A percentile compares a stretch with the other conserved stretches of the same genome.
These are phyloP conservation scores for Zygoascus flipseniorum DNA, from an alignment of 805 yeast species.

Conservation along the genomic window DNA sequence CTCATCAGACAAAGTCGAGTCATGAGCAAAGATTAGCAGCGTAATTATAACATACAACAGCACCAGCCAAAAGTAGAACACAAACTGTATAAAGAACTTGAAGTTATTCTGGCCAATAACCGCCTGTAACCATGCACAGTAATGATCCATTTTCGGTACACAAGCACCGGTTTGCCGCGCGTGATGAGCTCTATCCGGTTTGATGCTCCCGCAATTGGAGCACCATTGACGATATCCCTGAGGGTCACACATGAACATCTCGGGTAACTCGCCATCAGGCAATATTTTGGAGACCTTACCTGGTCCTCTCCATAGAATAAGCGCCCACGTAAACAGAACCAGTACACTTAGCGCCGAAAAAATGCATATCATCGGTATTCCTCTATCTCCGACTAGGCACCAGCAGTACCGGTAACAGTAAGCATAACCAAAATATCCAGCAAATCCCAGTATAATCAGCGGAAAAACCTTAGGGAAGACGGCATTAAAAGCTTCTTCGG, in stretches of 20 bases:
- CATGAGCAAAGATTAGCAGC: slow-evolving; percentile 27
- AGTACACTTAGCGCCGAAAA: slow-evolving; percentile 21
- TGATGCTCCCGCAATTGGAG: slow-evolving; percentile 53
- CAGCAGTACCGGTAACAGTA: slow-evolving; percentile 39
- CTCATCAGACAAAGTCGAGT: slow-evolving; percentile 29
- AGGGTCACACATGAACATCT: slow-evolving; percentile 55
- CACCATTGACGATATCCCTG: slow-evolving; percentile 78
- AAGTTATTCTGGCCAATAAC: slow-evolving; percentile 65
- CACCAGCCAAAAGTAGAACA: slow-evolving; percentile 29
- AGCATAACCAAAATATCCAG: slow-evolving; percentile 39
- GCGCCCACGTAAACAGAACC: slow-evolving; percentile 36
- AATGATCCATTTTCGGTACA: slow-evolving; percentile 75
- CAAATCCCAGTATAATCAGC: slow-evolving; percentile 16
- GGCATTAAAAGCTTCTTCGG: not conserved
- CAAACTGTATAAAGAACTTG: slow-evolving; percentile 45
- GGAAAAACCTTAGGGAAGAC: not conserved
- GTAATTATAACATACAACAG: slow-evolving; percentile 36
- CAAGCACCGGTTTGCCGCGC: slow-evolving; percentile 48
- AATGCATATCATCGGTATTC: slow-evolving; percentile 33
- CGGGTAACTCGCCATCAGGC: slow-evolving; percentile 37
- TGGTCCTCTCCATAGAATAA: slow-evolving; percentile 46
- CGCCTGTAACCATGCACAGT: slow-evolving; percentile 68
- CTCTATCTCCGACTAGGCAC: slow-evolving; percentile 31
- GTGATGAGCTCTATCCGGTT: slow-evolving; percentile 64
- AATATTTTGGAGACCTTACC: slow-evolving; percentile 35